Conservation (phyloP, 768 basidiomycete genomes). For the Lyophyllum atratum region DNA sequence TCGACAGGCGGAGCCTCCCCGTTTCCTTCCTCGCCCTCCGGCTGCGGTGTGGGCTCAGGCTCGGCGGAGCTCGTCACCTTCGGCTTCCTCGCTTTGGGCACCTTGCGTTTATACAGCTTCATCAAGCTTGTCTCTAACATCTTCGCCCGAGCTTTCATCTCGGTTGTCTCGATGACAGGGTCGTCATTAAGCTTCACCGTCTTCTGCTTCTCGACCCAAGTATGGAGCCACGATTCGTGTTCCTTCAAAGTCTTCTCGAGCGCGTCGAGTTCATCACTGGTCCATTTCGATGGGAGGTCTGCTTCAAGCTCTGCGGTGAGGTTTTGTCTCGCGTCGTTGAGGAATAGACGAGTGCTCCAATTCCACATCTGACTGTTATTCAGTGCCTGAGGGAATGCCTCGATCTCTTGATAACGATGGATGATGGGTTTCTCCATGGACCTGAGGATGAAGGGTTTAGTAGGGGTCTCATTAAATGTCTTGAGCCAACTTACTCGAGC, state of each 20-base stretch:
- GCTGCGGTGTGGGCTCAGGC: constrained; percentile 20
- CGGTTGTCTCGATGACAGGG: constrained; percentile 82
- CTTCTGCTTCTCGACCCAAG: constrained; percentile 83
- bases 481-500: constrained; percentile 69
- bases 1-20: constrained; percentile 5
- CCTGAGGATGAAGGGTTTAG: constrained; percentile 38
- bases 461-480: not conserved
- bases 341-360: constrained; percentile 87
- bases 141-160: constrained; percentile 85
- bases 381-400: constrained; percentile 80
- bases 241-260: constrained; percentile 79
- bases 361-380: constrained; percentile 86
- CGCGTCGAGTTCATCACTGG: constrained; percentile 77
- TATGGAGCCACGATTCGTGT: constrained; percentile 83
- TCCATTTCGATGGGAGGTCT: constrained; percentile 77
- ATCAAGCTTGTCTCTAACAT: constrained; percentile 75
- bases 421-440: constrained; percentile 79
- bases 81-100: constrained; percentile 62
- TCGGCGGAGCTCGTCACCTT: constrained; percentile 34
- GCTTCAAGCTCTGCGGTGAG: constrained; percentile 63
- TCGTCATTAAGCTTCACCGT: constrained; percentile 71
- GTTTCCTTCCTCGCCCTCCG: constrained; percentile 10
- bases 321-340: constrained; percentile 76
- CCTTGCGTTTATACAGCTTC: constrained; percentile 67
- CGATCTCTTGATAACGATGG: constrained; percentile 86